Evolutionary conservation across 2,329 filamentous ascomycete species (phyloP), one percentile per base, ranked within the genome.

Genomic region (Hypoxylon sp.): DNA sequence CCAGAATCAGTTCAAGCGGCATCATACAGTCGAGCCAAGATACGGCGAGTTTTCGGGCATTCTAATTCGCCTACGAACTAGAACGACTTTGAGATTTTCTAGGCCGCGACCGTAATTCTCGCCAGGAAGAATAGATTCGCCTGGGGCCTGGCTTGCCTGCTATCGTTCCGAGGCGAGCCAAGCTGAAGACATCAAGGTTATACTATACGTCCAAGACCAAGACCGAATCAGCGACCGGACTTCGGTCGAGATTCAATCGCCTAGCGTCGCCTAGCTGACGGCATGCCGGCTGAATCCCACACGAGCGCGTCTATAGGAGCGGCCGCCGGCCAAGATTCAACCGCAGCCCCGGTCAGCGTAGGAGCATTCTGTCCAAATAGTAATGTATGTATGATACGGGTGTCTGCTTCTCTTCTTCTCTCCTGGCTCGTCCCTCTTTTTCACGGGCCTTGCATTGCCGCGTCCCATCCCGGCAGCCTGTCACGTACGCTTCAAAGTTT

Each of bases 201-300:
- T 55, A 58, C 42, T 13, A 29, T 10, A 11, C 27, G 13, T 8
- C 27, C 13, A 35, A 47, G 51, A n/a, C n/a, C n/a, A 20, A 63
- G 53, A 60, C 48, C 57, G 50, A 60, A 20, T 17, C 49, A 55
- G 48, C 38, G 31, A 60, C 51, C 55, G 50, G 53, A 47, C 57
- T 45, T 63, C 55, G 58, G 58, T 63, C 58, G 58, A 63, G 61
- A 64, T 59, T 33, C 52, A 26, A 26, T 61, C 48, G 54, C 54
- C 60, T 53, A 57, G 56, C 49, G 21, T 48, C 56, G 54, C 60
- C 60, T 55, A 58, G 57, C 57, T 35, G 49, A 27, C 48, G 47
- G 27, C 46, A 57, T 45, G 24, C 45, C 54, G 60, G 60, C 47
- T 60, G 60, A 63, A 63, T 63, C 24, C 43, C 42, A 46, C 48